Evolutionary conservation across 139 green algal species (phyloP).

Genomic region (Haematococcus sp.): DNA sequence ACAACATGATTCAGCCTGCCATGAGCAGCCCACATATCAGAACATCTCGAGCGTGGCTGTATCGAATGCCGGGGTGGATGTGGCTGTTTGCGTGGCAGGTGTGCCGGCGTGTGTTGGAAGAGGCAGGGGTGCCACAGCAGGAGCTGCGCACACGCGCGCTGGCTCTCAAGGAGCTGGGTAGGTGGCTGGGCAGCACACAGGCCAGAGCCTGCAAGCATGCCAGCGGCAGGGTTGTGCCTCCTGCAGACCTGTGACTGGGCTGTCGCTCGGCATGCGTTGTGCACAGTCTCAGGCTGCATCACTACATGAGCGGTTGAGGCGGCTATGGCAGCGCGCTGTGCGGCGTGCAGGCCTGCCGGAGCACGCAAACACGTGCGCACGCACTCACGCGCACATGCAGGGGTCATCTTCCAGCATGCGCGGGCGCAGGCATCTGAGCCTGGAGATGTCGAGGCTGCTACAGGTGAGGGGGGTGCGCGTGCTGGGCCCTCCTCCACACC

Average conservation of each 20-base stretch:
- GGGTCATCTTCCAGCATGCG: conserved; percentile 29
- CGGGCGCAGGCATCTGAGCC: not conserved
- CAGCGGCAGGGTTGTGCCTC: not conserved
- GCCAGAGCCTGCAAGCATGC: not conserved
- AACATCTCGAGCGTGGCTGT: not conserved
- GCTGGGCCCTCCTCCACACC: not conserved
- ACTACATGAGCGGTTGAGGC: too few species aligned
- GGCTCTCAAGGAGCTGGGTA: conserved; percentile 36
- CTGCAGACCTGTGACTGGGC: not conserved
- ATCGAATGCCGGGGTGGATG: not conserved
- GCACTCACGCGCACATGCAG: conserved; percentile 8
- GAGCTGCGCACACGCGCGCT: conserved; percentile 23
- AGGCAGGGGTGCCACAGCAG: conserved; percentile 15
- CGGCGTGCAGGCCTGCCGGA: too few species aligned
- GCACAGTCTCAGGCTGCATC: too few species aligned
- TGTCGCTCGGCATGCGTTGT: not conserved
- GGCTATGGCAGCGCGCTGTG: not conserved
- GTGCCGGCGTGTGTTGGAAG: conserved; percentile 31
- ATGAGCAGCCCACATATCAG: too few species aligned
- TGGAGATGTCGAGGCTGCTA: not conserved
- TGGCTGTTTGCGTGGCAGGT: conserved; percentile 16
- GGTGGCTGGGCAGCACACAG: conserved; percentile 5
- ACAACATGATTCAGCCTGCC: too few species aligned
- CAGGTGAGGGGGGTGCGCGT: not conserved
- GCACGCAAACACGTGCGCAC: too few species aligned